These are phyloP conservation scores for Candida coquimbonensis DNA, from an alignment of 805 yeast species.

Conservation along the genomic window DNA sequence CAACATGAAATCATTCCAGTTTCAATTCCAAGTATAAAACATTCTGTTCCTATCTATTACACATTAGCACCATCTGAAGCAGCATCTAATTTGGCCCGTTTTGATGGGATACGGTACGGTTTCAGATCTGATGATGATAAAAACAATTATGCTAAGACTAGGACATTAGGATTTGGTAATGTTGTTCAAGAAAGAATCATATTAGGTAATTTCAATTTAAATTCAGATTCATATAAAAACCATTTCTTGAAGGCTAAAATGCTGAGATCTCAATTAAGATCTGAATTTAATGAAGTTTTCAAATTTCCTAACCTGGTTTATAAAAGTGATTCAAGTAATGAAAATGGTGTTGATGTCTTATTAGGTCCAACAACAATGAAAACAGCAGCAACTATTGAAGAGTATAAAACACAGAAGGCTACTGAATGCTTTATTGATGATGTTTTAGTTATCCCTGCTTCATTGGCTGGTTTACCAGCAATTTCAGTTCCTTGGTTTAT, in stretches of 20 bases:
- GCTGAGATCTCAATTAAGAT: slow-evolving; percentile 51
- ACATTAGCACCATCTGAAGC: slow-evolving; percentile 92
- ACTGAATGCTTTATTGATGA: slow-evolving; percentile 72
- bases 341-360: slow-evolving; percentile 55
- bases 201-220: slow-evolving; percentile 80
- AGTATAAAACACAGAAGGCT: slow-evolving; percentile 39
- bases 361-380: slow-evolving; percentile 66
- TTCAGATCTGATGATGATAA: slow-evolving; percentile 34
- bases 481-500: slow-evolving; percentile 58
- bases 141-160: slow-evolving; percentile 47
- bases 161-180: slow-evolving; percentile 62
- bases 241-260: slow-evolving; percentile 73
- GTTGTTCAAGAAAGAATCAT: slow-evolving; percentile 82
- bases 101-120: slow-evolving; percentile 88
- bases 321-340: slow-evolving; percentile 11
- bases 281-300: slow-evolving; percentile 64
- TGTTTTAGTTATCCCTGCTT: slow-evolving; percentile 81
- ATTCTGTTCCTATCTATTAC: slow-evolving; percentile 74
- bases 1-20: slow-evolving; percentile 48
- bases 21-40: slow-evolving; percentile 61
- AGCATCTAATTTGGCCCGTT: slow-evolving; percentile 82
- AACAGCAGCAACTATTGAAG: slow-evolving; percentile 45
- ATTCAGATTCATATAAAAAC: slow-evolving; percentile 60
- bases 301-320: slow-evolving; percentile 38
- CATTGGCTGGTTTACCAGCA: slow-evolving; percentile 87